Evolutionary conservation across 352 stramenopile species (phyloP).

Genomic region (Phytophthora fragariaefolia): DNA sequence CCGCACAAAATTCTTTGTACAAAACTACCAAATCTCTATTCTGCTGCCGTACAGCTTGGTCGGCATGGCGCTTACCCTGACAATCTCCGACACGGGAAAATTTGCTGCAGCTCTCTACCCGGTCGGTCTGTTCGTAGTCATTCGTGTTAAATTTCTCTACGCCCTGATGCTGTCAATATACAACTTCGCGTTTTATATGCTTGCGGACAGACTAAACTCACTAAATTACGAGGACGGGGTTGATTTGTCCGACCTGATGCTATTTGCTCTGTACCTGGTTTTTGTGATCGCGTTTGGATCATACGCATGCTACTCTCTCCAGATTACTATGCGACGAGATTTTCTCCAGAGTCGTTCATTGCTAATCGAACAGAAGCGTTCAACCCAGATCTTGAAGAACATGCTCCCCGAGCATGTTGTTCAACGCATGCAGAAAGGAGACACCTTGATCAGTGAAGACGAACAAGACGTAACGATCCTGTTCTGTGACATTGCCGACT

Average conservation of each 20-base stretch:
- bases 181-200: conserved; percentile 84
- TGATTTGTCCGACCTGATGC: conserved; percentile 59
- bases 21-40: conserved; percentile 80
- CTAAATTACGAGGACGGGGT: conserved; percentile 40
- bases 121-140: conserved; percentile 81
- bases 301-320: conserved; percentile 83
- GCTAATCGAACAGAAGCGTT: conserved; percentile 78
- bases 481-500: conserved; percentile 88
- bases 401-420: conserved; percentile 88
- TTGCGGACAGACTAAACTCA: conserved; percentile 37
- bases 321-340: conserved; percentile 84
- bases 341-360: conserved; percentile 85
- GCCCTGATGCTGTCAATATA: conserved; percentile 74
- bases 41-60: conserved; percentile 71
- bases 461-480: conserved; percentile 90
- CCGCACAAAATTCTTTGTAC: conserved; percentile 70
- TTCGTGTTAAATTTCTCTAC: conserved; percentile 88
- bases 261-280: conserved; percentile 78
- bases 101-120: conserved; percentile 85
- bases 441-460: conserved; percentile 85
- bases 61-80: conserved; percentile 81
- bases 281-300: conserved; percentile 79
- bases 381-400: conserved; percentile 86
- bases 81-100: conserved; percentile 85
- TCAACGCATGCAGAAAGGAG: conserved; percentile 84